Base-by-base conservation (phyloP, 202 grass and related monocot genomes). In the Zizania palustris region DNA sequence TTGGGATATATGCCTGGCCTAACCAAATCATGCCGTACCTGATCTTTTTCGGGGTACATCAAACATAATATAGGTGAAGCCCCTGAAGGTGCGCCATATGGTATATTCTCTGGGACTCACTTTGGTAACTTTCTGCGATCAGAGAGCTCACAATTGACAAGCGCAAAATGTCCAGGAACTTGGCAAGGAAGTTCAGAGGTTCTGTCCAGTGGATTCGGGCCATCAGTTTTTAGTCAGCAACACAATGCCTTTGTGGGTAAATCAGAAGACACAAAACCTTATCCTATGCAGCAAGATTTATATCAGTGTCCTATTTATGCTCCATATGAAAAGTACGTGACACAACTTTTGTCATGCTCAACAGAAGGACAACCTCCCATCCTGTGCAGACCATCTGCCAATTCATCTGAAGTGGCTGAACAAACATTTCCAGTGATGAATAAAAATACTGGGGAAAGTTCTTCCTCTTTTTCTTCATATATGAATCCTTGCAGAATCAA, bases 401-500 rank as follows among this genome's bases (percentile, higher is more conserved):
- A 66, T 77, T 72, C 72, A 67, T 65, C 78, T 65, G 63, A 80
- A 60, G 44, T 77, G 74, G 40, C 33, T 15, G 74, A 65, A 43
- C 22, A 43, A 59, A 68, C 58, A 16, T 37, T 54, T 86, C 60
- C 77, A 72, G 41, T 65, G 56, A 71, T 81, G 72, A 76, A 78
- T 69, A 16, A 36, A n/a, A 78, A 67, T n/a, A 19, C 10, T 13
- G 73, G 44, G 8, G 59, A 71, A 63, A 87, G 61, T 69, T 79
- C 60, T 28, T 90, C 67, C 43, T 64, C 81, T 38, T 63, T 77
- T 84, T 60, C 82, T 44, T 50, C 78, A 64, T 82, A 65, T 78
- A 86, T 71, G 72, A 84, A 91, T 81, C 88, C 89, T 55, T 88
- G 59, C 60, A 83, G 83, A 75, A 88, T 92, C 35, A 85, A 70